phyloP scores from a whole-genome alignment of 2,329 filamentous ascomycete species.

The Alternaria sp. region DNA sequence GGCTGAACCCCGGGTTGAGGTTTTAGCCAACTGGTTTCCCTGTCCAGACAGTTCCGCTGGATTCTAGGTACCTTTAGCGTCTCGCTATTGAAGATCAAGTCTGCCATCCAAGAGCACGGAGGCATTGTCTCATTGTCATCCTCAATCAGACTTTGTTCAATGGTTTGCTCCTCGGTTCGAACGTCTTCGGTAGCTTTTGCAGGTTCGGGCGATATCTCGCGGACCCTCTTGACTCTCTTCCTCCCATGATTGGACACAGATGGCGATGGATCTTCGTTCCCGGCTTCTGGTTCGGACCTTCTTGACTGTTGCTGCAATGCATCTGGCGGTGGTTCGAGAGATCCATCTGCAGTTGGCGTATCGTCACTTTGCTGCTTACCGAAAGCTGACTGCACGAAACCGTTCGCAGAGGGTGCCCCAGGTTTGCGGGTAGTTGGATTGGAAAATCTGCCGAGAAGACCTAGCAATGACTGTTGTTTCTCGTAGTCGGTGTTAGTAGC shows the following conservation, averaged over 20 bases:
- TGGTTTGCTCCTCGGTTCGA: not conserved
- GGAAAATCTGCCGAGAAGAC: not conserved
- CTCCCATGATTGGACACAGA: not conserved
- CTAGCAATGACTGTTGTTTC: not conserved
- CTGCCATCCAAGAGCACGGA: constrained; percentile 34
- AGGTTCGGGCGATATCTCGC: not conserved
- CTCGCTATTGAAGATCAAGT: constrained; percentile 27
- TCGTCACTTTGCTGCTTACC: not conserved
- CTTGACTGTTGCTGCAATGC: not conserved
- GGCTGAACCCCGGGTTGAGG: constrained; percentile 39
- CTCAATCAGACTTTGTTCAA: not conserved
- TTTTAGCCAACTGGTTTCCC: constrained; percentile 46
- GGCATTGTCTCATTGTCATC: not conserved
- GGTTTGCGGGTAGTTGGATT: not conserved
- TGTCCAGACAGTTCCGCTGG: constrained; percentile 59
- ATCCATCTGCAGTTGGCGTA: not conserved
- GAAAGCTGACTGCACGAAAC: not conserved
- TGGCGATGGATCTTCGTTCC: not conserved
- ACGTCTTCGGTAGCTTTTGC: not conserved
- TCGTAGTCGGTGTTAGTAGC: constrained; percentile 1
- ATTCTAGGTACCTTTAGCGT: constrained; percentile 49
- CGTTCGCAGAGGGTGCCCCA: not conserved
- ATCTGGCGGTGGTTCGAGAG: not conserved
- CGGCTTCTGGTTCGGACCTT: not conserved
- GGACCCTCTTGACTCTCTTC: not conserved